These are phyloP conservation scores for Jacaranda mimosifolia DNA, from an alignment of 257 asterid species.

Conservation along the genomic window DNA sequence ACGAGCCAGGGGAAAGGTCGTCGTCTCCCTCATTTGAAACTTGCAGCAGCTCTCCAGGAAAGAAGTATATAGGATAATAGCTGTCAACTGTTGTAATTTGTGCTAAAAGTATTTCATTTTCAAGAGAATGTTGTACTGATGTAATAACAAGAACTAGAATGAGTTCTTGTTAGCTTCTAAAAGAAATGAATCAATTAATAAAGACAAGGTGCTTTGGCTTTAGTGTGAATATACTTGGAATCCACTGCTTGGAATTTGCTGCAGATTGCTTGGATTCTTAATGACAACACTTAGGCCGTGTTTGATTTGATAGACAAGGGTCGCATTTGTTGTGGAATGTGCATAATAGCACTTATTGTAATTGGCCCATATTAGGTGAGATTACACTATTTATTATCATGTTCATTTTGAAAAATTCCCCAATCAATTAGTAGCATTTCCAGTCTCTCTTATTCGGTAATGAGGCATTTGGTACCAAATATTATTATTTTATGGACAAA, in stretches of 20 bases:
- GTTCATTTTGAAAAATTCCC: too few species aligned
- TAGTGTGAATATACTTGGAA: background rate
- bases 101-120: too few species aligned
- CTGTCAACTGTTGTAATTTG: background rate
- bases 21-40: conserved; percentile 28
- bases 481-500: too few species aligned
- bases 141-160: background rate
- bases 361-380: too few species aligned
- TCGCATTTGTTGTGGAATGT: too few species aligned
- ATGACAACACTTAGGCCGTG: background rate
- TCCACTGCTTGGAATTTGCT: background rate
- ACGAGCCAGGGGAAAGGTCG: conserved; percentile 71
- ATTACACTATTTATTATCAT: too few species aligned
- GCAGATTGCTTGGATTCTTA: background rate
- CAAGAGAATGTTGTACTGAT: too few species aligned
- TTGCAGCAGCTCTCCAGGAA: background rate
- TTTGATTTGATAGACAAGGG: too few species aligned
- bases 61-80: background rate
- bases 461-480: too few species aligned
- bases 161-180: background rate
- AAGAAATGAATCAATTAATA: background rate
- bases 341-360: too few species aligned
- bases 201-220: background rate
- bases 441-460: too few species aligned
- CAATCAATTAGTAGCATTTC: too few species aligned